Evolutionary conservation across 768 basidiomycete genomes (phyloP).

Genomic region (Galerina marginata): DNA sequence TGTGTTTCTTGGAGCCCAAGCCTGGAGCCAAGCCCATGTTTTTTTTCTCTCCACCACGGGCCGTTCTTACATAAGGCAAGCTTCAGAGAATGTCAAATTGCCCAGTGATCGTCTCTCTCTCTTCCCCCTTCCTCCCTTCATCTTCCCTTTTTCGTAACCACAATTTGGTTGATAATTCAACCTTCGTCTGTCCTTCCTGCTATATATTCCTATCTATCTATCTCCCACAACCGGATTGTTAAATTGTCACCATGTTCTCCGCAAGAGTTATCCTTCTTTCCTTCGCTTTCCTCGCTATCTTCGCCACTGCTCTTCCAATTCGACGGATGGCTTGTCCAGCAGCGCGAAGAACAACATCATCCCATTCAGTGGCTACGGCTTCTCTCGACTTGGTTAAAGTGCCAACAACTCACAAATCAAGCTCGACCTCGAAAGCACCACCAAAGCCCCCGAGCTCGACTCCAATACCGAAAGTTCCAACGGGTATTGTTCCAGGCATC

Average conservation of each 20-base stretch:
- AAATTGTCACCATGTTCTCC: slow-evolving; percentile 30
- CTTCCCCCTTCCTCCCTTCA: neutral
- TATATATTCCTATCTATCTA: slow-evolving; percentile 8
- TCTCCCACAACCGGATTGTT: slow-evolving; percentile 4
- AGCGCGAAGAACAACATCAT: neutral
- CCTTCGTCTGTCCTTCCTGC: neutral
- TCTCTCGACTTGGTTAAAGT: neutral
- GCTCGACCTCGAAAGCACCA: slow-evolving; percentile 2
- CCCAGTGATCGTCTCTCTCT: no score
- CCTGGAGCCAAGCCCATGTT: no score
- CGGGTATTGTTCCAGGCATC: slow-evolving; percentile 17
- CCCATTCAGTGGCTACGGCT: neutral
- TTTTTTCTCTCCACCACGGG: no score
- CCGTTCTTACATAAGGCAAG: no score
- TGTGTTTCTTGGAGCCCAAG: no score
- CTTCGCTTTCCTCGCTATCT: slow-evolving; percentile 26
- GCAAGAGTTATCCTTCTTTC: slow-evolving; percentile 29
- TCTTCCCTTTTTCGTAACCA: neutral
- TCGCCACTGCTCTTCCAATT: slow-evolving; percentile 22
- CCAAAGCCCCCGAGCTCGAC: slow-evolving; percentile 18
- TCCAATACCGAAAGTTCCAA: slow-evolving; percentile 17
- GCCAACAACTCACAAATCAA: neutral
- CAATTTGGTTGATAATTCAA: neutral
- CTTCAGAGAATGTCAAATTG: no score
- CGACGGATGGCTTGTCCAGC: slow-evolving; percentile 21